Percentiles rank a stretch among this genome's conserved stretches.
phyloP scores from a whole-genome alignment of 2,329 filamentous ascomycete species.

The Verticillium isaacii region DNA sequence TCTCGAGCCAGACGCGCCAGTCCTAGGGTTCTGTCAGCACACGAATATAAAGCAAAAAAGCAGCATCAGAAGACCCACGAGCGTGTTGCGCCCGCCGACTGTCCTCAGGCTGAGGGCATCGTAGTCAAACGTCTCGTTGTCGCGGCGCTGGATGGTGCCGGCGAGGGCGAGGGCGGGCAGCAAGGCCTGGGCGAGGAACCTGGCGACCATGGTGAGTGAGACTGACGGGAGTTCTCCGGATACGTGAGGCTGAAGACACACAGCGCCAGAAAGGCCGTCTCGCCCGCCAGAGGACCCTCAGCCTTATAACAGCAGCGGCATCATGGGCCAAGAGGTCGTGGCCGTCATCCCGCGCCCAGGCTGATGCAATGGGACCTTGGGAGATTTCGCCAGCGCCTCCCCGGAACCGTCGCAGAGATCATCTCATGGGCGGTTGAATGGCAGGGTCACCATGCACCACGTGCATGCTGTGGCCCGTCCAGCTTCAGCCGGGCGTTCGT shows the following conservation, averaged over 20 bases:
- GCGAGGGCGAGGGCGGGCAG: neutral
- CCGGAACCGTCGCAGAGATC: neutral
- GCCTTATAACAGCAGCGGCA: neutral
- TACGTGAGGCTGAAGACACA: neutral
- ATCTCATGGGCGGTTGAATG: neutral
- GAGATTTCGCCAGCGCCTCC: neutral
- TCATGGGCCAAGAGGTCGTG: neutral
- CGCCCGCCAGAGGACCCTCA: neutral
- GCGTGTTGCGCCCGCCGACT: constrained; percentile 31
- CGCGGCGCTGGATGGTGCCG: neutral
- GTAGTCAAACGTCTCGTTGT: constrained; percentile 17
- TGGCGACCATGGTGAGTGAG: neutral
- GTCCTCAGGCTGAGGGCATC: constrained; percentile 23
- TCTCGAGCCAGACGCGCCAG: constrained; percentile 35
- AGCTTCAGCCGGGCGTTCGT: neutral
- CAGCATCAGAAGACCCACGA: constrained; percentile 17
- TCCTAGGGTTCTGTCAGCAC: constrained; percentile 19
- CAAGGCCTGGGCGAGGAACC: neutral
- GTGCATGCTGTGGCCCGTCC: neutral
- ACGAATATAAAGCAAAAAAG: fast-evolving
- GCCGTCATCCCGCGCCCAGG: neutral
- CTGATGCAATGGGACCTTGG: neutral
- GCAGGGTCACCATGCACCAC: neutral
- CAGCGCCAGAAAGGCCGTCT: neutral
- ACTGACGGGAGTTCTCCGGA: neutral